These are phyloP conservation scores for Podospora conica DNA, from an alignment of 495 filamentous ascomycete genomes.

Conservation along the genomic window DNA sequence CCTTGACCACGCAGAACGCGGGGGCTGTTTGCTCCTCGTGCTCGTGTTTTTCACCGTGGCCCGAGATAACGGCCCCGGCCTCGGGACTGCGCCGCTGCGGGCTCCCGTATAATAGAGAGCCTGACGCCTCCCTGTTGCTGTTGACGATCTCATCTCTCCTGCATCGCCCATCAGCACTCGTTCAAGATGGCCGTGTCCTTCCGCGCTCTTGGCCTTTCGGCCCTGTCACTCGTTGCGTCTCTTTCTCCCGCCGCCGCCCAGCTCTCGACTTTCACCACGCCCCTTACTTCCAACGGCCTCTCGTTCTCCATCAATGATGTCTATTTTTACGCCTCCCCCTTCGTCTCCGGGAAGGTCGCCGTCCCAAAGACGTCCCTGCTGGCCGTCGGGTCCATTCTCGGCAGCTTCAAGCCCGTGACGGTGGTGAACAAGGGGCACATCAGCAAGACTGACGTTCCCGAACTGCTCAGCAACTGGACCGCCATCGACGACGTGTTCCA, in stretches of 20 bases:
- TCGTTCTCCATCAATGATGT: constrained; percentile 38
- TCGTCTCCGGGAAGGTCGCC: constrained; percentile 22
- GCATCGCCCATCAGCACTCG: neutral
- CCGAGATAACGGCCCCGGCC: neutral
- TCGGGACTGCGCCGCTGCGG: neutral
- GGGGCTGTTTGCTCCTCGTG: neutral
- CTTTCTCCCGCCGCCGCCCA: constrained; percentile 10
- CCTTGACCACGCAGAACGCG: neutral
- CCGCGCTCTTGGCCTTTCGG: constrained; percentile 10
- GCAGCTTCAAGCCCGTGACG: constrained; percentile 36
- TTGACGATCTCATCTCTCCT: neutral
- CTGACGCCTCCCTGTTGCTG: neutral
- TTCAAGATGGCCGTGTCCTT: constrained; percentile 7
- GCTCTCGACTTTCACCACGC: constrained; percentile 9
- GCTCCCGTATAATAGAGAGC: neutral
- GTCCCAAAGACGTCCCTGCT: constrained; percentile 1
- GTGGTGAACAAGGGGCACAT: constrained; percentile 27
- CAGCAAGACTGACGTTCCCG: constrained; percentile 16
- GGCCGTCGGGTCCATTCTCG: constrained; percentile 10
- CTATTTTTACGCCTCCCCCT: constrained; percentile 36
- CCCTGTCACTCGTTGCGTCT: constrained; percentile 9
- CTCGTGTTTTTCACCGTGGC: neutral
- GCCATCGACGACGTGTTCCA: constrained; percentile 41
- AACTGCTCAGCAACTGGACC: constrained; percentile 26
- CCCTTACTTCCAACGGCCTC: constrained; percentile 31